Evolutionary conservation across 257 asterid species (phyloP).

Genomic region (Solanum pimpinellifolium): DNA sequence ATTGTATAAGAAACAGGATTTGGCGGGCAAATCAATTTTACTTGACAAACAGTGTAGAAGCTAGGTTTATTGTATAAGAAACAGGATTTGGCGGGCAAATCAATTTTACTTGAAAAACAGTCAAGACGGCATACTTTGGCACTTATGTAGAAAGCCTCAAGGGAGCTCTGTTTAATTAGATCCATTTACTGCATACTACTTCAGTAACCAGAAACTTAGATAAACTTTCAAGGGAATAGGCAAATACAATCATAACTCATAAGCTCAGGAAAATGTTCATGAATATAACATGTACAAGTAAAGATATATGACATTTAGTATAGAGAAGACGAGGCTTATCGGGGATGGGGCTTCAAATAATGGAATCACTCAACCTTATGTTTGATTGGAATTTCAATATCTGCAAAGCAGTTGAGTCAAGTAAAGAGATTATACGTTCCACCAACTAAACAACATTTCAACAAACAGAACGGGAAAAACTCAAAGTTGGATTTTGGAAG

Average conservation of each 20-base stretch:
- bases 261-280: background rate
- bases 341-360: background rate
- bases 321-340: background rate
- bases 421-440: background rate
- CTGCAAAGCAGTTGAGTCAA: background rate
- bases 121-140: background rate
- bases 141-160: background rate
- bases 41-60: background rate
- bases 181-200: background rate
- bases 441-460: background rate
- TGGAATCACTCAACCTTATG: background rate
- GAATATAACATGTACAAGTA: background rate
- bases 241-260: background rate
- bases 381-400: background rate
- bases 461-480: background rate
- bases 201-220: background rate
- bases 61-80: background rate
- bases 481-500: conserved; percentile 1
- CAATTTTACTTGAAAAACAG: background rate
- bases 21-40: background rate
- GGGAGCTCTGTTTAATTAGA: background rate
- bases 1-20: background rate
- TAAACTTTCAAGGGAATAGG: background rate
- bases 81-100: background rate
- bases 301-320: background rate